Base-by-base conservation (phyloP, 2,329 filamentous ascomycete genomes). In the Pseudomassariella vexata region DNA sequence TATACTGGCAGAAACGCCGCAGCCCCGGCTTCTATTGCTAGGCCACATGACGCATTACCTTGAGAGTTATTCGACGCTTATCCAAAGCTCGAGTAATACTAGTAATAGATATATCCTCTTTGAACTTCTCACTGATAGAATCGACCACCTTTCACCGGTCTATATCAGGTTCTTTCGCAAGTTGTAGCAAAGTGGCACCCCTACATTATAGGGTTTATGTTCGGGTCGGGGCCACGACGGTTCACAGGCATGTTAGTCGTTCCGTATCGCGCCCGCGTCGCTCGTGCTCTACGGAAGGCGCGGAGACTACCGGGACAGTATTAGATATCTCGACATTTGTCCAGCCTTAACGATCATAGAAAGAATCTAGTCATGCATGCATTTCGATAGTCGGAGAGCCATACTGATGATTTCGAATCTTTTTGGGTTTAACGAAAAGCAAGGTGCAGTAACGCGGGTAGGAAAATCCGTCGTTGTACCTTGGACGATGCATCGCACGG, bases 1-100 rank as follows among this genome's bases (percentile, higher is more conserved):
- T 36, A 22, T 36, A 36, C 18, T 36, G 23, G 23, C 32, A 36
- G 28, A 36, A 36, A 21, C 32, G 28, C 16, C 28, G 34, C 19
- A 32, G 28, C 22, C 32, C 34, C 16, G 34, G 34, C 23, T 23
- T 32, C 24, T 28, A 29, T 27, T 36, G 34, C 20, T 31, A 11
- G 10, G 23, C 28, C 15, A 36, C 34, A 24, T 28, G 34, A 19
- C 28, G 28, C 28, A 36, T 32, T 28, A 19, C 23, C 34, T 28
- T 36, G 15, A 11, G 23, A 27, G 28, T 31, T 24, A 32, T 36
- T 19, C n/a, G 20, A 22, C 23, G 12, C 18, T 15, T 31, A 9
- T 30, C 18, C 19, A 35, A 21, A 15, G 27, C 21, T 14, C 22
- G 27, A 21, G 33, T 30, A 17, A 35, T 30, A 19, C 22, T 35